phyloP scores from a whole-genome alignment of 768 basidiomycete species.

The Suillus subalutaceus region DNA sequence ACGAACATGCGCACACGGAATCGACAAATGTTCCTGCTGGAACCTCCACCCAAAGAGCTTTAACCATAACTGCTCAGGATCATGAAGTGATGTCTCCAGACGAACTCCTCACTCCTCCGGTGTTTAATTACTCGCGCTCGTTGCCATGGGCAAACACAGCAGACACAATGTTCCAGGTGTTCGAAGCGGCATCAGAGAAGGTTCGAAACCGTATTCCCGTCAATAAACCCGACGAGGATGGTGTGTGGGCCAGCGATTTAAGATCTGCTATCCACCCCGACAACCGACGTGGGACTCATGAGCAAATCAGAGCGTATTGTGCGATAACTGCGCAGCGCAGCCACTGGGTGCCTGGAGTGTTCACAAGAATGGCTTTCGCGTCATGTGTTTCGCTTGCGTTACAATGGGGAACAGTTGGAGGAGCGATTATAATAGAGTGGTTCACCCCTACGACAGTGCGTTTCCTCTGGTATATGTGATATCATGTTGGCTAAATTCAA shows the following conservation, averaged over 20 bases:
- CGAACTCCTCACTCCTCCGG: constrained; percentile 4
- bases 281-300: too few relatives aligned
- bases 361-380: constrained; percentile 24
- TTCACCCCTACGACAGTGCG: constrained; percentile 27
- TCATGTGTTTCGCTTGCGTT: constrained; percentile 22
- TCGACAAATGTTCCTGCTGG: neutral
- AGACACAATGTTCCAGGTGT: neutral
- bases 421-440: constrained; percentile 24
- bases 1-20: constrained; percentile 15
- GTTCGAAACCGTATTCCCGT: constrained; percentile 15
- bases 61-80: neutral
- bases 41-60: neutral
- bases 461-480: neutral
- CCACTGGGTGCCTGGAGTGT: constrained; percentile 21
- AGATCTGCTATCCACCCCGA: too few relatives aligned
- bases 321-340: neutral
- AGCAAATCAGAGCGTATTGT: too few relatives aligned
- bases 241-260: too few relatives aligned
- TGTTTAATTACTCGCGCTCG: constrained; percentile 8
- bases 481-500: neutral
- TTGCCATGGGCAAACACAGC: constrained; percentile 2
- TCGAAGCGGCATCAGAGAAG: constrained; percentile 3
- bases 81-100: neutral
- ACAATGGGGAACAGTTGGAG: constrained; percentile 30
- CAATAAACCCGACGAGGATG: too few relatives aligned